Conservation (phyloP, 2,329 filamentous ascomycete species). For the Ambrosiella beaveri region DNA sequence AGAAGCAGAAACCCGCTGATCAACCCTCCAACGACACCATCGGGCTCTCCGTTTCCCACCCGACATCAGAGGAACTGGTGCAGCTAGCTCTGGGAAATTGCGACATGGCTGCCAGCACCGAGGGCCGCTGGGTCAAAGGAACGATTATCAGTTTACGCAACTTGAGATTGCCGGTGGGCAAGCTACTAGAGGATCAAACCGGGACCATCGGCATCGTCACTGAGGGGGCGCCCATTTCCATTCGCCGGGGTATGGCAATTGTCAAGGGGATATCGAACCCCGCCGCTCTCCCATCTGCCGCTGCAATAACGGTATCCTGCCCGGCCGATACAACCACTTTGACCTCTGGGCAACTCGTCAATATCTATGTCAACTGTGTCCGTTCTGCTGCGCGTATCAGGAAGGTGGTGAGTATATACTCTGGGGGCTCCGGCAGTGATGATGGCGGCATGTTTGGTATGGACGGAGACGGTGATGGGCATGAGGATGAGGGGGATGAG, state of each 20-base stretch:
- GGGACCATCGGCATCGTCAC: conserved; percentile 71
- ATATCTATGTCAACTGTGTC: conserved; percentile 77
- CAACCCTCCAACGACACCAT: conserved; percentile 21
- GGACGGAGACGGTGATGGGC: conserved; percentile 14
- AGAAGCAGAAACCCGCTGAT: conserved; percentile 24
- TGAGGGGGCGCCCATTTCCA: conserved; percentile 25
- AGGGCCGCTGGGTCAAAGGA: conserved; percentile 62
- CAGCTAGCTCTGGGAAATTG: conserved; percentile 36
- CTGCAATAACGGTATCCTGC: conserved; percentile 56
- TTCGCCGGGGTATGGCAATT: conserved; percentile 73
- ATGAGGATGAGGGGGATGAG: conserved; percentile 10
- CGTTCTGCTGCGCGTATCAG: conserved; percentile 63
- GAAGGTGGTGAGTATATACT: conserved; percentile 26
- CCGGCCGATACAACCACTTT: conserved; percentile 44
- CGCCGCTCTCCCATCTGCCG: conserved; percentile 44
- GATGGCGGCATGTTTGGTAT: conserved; percentile 10
- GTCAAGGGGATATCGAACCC: conserved; percentile 39
- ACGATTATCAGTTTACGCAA: conserved; percentile 76
- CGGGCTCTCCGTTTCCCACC: conserved; percentile 32
- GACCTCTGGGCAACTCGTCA: conserved; percentile 50
- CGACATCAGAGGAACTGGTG: conserved; percentile 34
- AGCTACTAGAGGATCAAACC: conserved; percentile 63
- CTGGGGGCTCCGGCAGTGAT: neutral
- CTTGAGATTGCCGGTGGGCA: conserved; percentile 63
- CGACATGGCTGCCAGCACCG: conserved; percentile 32